Conservation (phyloP, 768 basidiomycete genomes). For the Amanita thiersii region DNA sequence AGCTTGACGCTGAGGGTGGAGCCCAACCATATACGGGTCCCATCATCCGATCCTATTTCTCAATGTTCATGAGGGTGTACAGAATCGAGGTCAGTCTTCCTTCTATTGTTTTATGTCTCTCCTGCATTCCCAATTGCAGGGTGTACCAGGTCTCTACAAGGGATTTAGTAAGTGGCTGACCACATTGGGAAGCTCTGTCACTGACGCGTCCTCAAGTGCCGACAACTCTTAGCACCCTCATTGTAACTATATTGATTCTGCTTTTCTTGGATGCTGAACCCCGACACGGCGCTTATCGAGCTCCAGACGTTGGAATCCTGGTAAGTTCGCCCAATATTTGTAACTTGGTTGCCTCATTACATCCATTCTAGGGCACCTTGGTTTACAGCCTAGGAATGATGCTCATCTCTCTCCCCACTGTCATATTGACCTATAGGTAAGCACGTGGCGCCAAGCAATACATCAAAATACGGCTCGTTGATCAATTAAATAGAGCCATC, state of each 20-base stretch:
- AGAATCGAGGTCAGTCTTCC: conserved; percentile 53
- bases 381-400: conserved; percentile 59
- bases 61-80: conserved; percentile 65
- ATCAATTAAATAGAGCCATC: conserved; percentile 47
- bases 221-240: conserved; percentile 36
- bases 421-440: conserved; percentile 72
- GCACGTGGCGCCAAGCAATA: conserved; percentile 14
- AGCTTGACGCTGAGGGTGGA: conserved; percentile 68
- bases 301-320: conserved; percentile 52
- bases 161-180: conserved; percentile 45
- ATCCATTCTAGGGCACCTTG: conserved; percentile 40
- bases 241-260: conserved; percentile 51
- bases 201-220: conserved; percentile 24
- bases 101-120: not conserved
- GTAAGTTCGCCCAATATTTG: conserved; percentile 16
- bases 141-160: conserved; percentile 72
- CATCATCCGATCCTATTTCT: conserved; percentile 67
- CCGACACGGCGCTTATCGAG: conserved; percentile 56
- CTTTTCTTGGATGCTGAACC: conserved; percentile 50
- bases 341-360: not conserved
- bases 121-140: conserved; percentile 22
- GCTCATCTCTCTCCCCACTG: conserved; percentile 58
- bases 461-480: conserved; percentile 5
- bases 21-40: conserved; percentile 74
- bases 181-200: not conserved